Conservation (phyloP, 2,329 filamentous ascomycete genomes). For the Fusarium sublunatum region DNA sequence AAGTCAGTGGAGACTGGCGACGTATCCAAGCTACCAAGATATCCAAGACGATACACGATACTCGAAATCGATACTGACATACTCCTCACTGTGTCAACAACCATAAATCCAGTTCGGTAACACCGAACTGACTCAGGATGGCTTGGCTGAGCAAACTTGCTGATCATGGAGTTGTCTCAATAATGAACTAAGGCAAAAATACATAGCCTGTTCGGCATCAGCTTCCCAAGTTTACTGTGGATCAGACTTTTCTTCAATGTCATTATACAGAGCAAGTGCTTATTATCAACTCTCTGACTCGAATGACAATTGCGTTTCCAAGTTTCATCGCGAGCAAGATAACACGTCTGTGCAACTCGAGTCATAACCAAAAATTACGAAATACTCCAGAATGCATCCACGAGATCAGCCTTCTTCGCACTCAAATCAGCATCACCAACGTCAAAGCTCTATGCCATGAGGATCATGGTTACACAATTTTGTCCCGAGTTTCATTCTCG, state of each 20-base stretch:
- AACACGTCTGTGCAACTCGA: not conserved
- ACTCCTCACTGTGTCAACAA: conserved; percentile 5
- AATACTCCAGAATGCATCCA: not conserved
- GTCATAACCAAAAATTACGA: not conserved
- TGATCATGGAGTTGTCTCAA: conserved; percentile 11
- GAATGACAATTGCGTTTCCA: not conserved
- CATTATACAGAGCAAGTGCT: not conserved
- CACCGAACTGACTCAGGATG: conserved; percentile 15
- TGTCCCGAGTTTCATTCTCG: conserved; percentile 2
- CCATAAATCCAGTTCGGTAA: conserved; percentile 4
- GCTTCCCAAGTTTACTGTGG: not conserved
- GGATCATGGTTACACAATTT: conserved; percentile 4
- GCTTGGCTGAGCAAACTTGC: conserved; percentile 14
- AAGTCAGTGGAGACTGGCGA: conserved; percentile 20
- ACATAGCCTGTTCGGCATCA: not conserved
- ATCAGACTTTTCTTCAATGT: not conserved
- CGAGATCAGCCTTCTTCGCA: conserved; percentile 2
- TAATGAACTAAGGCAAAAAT: not conserved
- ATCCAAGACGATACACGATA: conserved; percentile 18
- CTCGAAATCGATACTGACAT: conserved; percentile 10
- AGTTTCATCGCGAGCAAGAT: not conserved
- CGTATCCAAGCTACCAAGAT: not conserved
- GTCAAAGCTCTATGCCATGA: not conserved
- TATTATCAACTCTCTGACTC: not conserved
- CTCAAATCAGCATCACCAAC: not conserved